phyloP scores from a whole-genome alignment of 306 rosid genomes.

The Mimosa bimucronata region DNA sequence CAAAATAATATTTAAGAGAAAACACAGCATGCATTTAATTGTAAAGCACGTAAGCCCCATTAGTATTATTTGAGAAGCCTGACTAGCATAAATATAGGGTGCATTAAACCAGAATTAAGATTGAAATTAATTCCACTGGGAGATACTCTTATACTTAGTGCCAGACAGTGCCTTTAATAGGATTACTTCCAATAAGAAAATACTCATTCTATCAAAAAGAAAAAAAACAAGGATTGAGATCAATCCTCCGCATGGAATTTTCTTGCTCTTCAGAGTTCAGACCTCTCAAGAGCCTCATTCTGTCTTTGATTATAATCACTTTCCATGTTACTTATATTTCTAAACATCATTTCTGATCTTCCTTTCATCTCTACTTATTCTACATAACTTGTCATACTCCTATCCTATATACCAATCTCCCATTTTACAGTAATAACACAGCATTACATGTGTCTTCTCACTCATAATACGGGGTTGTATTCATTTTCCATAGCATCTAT shows the following conservation, averaged over 20 bases:
- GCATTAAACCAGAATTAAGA: neutral
- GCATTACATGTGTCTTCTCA: slow-evolving; percentile 2
- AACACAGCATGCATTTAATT: slow-evolving; percentile 8
- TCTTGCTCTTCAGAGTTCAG: slow-evolving; percentile 23
- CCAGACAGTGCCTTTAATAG: no score
- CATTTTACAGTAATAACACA: slow-evolving; percentile 12
- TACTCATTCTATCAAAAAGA: neutral
- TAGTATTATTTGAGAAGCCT: neutral
- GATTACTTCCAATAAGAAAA: no score
- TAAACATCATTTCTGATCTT: slow-evolving; percentile 6
- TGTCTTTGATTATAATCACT: slow-evolving; percentile 6
- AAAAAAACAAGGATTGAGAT: no score
- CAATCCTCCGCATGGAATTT: slow-evolving; percentile 19
- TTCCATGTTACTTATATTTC: slow-evolving; percentile 21
- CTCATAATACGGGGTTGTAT: neutral
- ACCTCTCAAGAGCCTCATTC: slow-evolving; percentile 28
- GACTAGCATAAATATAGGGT: slow-evolving; percentile 20
- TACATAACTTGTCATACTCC: slow-evolving; percentile 15
- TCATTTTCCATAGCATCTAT: neutral
- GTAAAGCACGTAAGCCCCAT: slow-evolving; percentile 15
- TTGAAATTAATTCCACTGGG: neutral
- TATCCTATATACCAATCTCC: slow-evolving; percentile 32
- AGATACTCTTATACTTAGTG: no score
- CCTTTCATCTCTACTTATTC: slow-evolving; percentile 19
- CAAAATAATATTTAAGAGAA: slow-evolving; percentile 8